Evolutionary conservation across 202 grass and related monocot species (phyloP).

Genomic region (Schoenoplectus triqueter): DNA sequence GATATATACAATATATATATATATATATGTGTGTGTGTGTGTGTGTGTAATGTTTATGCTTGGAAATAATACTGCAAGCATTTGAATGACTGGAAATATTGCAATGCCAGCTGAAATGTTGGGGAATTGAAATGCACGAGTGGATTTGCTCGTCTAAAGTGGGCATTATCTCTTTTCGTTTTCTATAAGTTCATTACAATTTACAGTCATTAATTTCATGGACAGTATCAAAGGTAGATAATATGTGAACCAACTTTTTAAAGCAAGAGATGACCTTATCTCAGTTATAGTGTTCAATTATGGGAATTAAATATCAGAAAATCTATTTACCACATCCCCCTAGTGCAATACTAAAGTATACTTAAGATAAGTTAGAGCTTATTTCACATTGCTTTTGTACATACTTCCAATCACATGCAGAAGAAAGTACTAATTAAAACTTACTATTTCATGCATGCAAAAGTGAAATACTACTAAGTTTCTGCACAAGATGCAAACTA

Average conservation of each 20-base stretch:
- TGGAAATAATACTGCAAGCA: neutral
- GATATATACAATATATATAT: neutral
- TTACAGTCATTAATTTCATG: neutral
- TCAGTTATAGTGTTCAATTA: neutral
- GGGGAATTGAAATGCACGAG: neutral
- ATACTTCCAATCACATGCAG: neutral
- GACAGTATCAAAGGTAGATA: neutral
- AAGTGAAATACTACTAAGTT: too few species aligned
- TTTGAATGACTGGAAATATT: neutral
- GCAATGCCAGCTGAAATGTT: neutral
- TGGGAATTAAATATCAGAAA: slow-evolving; percentile 9
- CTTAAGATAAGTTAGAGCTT: neutral
- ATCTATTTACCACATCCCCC: neutral
- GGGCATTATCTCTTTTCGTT: slow-evolving; percentile 12
- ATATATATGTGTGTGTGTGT: neutral
- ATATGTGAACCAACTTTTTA: too few species aligned
- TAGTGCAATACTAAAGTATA: neutral
- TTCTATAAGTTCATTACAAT: slow-evolving; percentile 10
- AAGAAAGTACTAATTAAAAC: neutral
- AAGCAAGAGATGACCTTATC: neutral
- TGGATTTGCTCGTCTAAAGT: slow-evolving; percentile 14
- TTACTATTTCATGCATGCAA: too few species aligned
- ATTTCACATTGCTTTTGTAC: neutral
- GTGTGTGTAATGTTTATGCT: neutral
- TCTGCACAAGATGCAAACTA: too few species aligned